Evolutionary conservation across 192 early-diverging fungal genomes (phyloP), one percentile per base, ranked within the genome.

Genomic region (Rhizophagus clarus): DNA sequence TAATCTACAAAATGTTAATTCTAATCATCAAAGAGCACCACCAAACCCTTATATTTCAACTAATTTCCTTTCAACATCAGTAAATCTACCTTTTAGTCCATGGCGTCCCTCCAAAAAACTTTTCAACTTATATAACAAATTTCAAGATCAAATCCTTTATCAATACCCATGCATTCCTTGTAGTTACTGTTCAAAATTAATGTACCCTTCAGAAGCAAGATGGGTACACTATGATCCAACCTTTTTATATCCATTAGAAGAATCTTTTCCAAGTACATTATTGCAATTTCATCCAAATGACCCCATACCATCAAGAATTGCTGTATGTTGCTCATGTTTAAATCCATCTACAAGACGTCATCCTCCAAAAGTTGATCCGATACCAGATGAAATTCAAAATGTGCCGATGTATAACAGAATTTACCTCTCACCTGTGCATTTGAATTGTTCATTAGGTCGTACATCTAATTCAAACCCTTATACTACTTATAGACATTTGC

Each of bases 171-270:
- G 15, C 22, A 62, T 61, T 22, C 73, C 73, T 75, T 75, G 73
- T 40, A n/a, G 29, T n/a, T 20, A 75, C 22, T 75, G 73, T 75
- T 60, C 73, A 61, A 75, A 15, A 9, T n/a, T 75, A 75, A 60
- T 75, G 56, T 22, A 31, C 11, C 26, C 26, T 12, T 40, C 29
- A 26, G 29, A 9, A 17, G 20, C 31, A 29, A 75, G 51, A 29
- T 75, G 73, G 73, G n/a, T 75, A 2, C 20, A 31, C 9, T 75
- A 75, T 61, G 11, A 61, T 10, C 31, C 26, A 26, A n/a, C 29
- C 32, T 8, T 31, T n/a, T 20, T 1, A 10, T 62, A 61, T n/a
- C 0, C 56, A 9, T 37, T 62, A 37, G 1, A 42, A 7, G 40
- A 42, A 42, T n/a, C 29, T 20, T 29, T 34, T 75, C 28, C 73